phyloP scores from a whole-genome alignment of 2,329 filamentous ascomycete genomes.

The Byssochlamys sp. region DNA sequence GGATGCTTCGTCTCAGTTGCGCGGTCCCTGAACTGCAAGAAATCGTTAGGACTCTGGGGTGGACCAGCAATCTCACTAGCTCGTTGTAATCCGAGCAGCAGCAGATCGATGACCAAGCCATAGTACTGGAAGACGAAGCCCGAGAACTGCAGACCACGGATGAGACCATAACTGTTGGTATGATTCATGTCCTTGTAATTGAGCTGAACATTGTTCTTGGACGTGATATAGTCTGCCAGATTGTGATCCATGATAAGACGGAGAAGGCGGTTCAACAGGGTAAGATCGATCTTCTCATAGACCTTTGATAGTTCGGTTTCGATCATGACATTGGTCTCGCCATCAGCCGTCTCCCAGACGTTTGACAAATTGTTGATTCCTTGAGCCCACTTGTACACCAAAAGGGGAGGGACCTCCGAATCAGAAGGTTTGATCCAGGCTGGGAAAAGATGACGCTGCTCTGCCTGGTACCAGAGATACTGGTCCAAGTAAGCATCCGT shows the following conservation, averaged over 20 bases:
- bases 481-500: slow-evolving; percentile 97
- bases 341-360: slow-evolving; percentile 87
- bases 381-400: slow-evolving; percentile 98
- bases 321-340: slow-evolving; percentile 96
- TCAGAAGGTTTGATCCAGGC: slow-evolving; percentile 99
- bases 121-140: slow-evolving; percentile 99
- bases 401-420: slow-evolving; percentile 85
- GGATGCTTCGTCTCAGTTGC: slow-evolving; percentile 88
- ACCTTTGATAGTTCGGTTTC: slow-evolving; percentile 98
- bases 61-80: slow-evolving; percentile 97
- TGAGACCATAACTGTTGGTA: slow-evolving; percentile 97
- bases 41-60: slow-evolving; percentile 88
- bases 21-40: slow-evolving; percentile 88
- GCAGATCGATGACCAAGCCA: slow-evolving; percentile 82
- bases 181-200: slow-evolving; percentile 99
- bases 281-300: slow-evolving; percentile 98
- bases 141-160: slow-evolving; percentile 93
- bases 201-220: slow-evolving; percentile 97
- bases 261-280: slow-evolving; percentile 82
- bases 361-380: slow-evolving; percentile 96
- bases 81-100: slow-evolving; percentile 83
- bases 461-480: slow-evolving; percentile 97
- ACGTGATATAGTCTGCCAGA: slow-evolving; percentile 94
- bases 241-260: slow-evolving; percentile 99
- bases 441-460: slow-evolving; percentile 92